Evolutionary conservation across 306 rosid genomes (phyloP).

Genomic region (peach (Prunus persica)): DNA sequence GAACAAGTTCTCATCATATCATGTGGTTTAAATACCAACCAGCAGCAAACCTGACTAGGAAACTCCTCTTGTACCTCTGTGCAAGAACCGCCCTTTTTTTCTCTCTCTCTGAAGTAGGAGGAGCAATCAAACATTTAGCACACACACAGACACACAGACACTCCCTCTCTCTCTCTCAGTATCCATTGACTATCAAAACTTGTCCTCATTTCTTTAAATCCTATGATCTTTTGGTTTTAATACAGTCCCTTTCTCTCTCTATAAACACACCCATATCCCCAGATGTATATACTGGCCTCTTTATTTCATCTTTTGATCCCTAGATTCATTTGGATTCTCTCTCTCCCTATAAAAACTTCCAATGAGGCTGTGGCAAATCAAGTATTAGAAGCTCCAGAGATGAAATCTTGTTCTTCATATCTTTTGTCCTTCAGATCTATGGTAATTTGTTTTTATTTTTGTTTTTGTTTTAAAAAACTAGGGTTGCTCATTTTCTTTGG

Average conservation of each 20-base stretch:
- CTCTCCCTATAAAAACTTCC: neutral
- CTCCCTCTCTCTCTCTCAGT: neutral
- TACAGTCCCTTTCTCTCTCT: neutral
- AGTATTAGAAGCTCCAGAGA: neutral
- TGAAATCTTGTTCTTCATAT: neutral
- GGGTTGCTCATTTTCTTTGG: neutral
- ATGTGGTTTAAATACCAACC: conserved; percentile 8
- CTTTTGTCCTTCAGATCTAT: neutral
- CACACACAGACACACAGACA: neutral
- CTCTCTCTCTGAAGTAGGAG: neutral
- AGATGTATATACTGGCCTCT: neutral
- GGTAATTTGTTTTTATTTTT: neutral
- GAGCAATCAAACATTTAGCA: neutral
- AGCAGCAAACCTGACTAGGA: conserved; percentile 12
- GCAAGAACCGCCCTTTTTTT: conserved; percentile 50
- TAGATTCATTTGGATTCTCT: neutral
- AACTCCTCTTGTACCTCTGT: conserved; percentile 41
- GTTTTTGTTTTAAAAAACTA: neutral
- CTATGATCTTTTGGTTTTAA: conserved; percentile 41
- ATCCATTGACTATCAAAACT: neutral
- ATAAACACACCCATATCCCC: neutral
- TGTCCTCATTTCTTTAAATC: conserved; percentile 34
- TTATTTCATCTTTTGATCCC: conserved; percentile 5
- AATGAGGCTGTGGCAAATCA: neutral
- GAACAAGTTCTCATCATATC: neutral